These are phyloP conservation scores for Colletotrichum costaricense DNA, from an alignment of 2,329 filamentous ascomycete genomes.

Conservation along the genomic window DNA sequence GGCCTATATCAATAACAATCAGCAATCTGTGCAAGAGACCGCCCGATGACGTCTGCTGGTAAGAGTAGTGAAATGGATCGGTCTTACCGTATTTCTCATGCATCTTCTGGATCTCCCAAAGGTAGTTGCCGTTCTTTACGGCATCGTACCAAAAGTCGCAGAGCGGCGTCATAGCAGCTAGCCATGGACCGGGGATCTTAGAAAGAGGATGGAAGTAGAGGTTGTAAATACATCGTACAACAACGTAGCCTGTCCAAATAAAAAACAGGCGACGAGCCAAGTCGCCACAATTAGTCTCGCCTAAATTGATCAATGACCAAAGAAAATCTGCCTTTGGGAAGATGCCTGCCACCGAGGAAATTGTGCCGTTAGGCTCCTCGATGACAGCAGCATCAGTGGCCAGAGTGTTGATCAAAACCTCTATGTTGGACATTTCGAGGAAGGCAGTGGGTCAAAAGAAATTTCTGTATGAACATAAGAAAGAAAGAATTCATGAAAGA, in stretches of 20 bases:
- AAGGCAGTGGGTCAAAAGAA: not conserved
- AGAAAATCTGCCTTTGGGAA: not conserved
- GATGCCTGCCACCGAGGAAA: not conserved
- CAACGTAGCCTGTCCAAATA: not conserved
- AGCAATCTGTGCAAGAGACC: slow-evolving; percentile 42
- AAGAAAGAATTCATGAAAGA: not conserved
- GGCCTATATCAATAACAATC: slow-evolving; percentile 42
- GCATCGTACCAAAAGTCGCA: slow-evolving; percentile 44
- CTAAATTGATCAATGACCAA: not conserved
- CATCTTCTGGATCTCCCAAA: slow-evolving; percentile 41
- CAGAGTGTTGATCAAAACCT: not conserved
- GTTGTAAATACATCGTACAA: slow-evolving; percentile 36
- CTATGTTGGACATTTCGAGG: not conserved
- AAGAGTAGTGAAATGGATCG: not conserved
- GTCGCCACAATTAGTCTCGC: not conserved
- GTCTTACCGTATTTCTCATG: slow-evolving; percentile 44
- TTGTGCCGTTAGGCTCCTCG: not conserved
- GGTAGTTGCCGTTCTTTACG: slow-evolving; percentile 39
- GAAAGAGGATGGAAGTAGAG: slow-evolving; percentile 44
- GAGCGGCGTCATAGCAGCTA: slow-evolving; percentile 40
- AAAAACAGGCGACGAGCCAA: not conserved
- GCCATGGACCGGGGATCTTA: slow-evolving; percentile 42
- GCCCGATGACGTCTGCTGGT: not conserved
- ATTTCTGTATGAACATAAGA: not conserved
- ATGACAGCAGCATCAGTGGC: not conserved